Evolutionary conservation across 2,329 filamentous ascomycete species (phyloP).

Genomic region (Penicillium sp.): DNA sequence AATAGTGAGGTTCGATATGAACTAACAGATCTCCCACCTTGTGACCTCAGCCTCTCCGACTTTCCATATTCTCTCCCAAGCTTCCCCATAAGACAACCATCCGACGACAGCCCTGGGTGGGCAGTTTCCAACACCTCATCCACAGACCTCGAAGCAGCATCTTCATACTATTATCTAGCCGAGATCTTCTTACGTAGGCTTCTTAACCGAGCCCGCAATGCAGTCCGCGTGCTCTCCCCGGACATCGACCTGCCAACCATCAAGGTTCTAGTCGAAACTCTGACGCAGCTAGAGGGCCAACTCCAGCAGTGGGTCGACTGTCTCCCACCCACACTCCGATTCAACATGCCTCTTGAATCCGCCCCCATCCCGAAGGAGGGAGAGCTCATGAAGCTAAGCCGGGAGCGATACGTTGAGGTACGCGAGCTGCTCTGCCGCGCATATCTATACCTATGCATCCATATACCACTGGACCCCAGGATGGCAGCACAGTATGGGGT

Average conservation of each 20-base stretch:
- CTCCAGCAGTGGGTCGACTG: constrained; percentile 29
- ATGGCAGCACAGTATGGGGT: constrained; percentile 20
- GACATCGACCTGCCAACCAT: constrained; percentile 18
- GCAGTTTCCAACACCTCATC: constrained; percentile 12
- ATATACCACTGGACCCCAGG: constrained; percentile 18
- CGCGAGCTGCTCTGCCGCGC: constrained; percentile 29
- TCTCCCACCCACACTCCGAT: constrained; percentile 24
- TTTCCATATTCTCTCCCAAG: constrained; percentile 28
- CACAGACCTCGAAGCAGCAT: constrained; percentile 21
- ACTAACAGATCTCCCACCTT: constrained; percentile 26
- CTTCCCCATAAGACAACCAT: constrained; percentile 20
- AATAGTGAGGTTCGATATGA: constrained; percentile 28
- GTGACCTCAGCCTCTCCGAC: constrained; percentile 26
- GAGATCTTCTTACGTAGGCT: constrained; percentile 30
- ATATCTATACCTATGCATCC: constrained; percentile 28
- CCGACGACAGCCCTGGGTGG: constrained; percentile 16
- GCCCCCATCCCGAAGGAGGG: constrained; percentile 18
- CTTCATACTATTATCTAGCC: constrained; percentile 29
- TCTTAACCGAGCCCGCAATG: constrained; percentile 35
- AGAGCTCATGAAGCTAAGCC: constrained; percentile 27
- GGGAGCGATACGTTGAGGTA: constrained; percentile 29
- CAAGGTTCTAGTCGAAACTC: constrained; percentile 16
- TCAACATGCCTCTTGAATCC: constrained; percentile 25
- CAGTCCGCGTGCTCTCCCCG: constrained; percentile 23
- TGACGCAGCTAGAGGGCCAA: constrained; percentile 24